Conservation (phyloP, 371 early-diverging fungal species). For the Mucor lusitanicus region DNA sequence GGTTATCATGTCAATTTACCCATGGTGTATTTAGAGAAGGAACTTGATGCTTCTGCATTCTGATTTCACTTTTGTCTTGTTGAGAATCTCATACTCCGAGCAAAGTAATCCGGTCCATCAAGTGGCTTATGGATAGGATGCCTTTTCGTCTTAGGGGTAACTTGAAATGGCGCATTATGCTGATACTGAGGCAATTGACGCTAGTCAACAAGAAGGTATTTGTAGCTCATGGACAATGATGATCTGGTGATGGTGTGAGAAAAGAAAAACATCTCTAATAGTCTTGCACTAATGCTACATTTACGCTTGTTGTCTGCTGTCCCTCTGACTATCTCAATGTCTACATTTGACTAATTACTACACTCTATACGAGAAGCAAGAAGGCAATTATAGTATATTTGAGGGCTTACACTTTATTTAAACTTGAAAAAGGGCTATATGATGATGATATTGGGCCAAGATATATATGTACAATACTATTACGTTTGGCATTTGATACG, state of each 20-base stretch:
- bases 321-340: neutral
- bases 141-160: neutral
- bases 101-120: constrained; percentile 11
- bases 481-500: neutral
- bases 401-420: neutral
- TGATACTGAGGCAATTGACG: neutral
- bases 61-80: constrained; percentile 64
- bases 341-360: too few relatives aligned
- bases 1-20: constrained; percentile 22
- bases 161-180: neutral
- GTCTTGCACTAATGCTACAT: neutral
- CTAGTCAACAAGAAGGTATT: neutral
- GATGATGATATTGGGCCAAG: neutral
- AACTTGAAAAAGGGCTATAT: neutral
- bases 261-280: too few relatives aligned
- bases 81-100: constrained; percentile 28
- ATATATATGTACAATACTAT: neutral
- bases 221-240: neutral
- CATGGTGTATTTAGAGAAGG: constrained; percentile 39
- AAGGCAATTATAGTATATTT: too few relatives aligned
- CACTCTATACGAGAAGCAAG: too few relatives aligned
- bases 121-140: constrained; percentile 13
- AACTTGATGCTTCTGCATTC: constrained; percentile 55
- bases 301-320: neutral
- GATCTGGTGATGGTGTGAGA: neutral